Evolutionary conservation across 2,329 filamentous ascomycete species (phyloP).

Genomic region (Eutypa lata): DNA sequence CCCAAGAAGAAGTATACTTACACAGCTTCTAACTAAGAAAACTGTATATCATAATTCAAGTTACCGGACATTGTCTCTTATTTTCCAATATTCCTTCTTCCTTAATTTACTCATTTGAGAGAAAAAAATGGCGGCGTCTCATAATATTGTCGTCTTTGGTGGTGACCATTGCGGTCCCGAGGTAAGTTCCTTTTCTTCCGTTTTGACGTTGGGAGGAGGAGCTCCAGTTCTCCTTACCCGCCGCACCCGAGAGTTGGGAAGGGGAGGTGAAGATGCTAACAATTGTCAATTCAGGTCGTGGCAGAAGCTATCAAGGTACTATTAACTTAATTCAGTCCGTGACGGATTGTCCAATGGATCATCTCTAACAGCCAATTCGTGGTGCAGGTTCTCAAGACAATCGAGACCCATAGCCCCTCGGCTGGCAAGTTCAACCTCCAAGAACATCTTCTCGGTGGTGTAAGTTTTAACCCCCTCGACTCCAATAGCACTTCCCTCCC

Average conservation of each 20-base stretch:
- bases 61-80: background rate
- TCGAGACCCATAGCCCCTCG: slow-evolving; percentile 69
- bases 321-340: background rate
- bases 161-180: slow-evolving; percentile 86
- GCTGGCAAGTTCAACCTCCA: slow-evolving; percentile 82
- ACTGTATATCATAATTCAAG: background rate
- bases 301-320: slow-evolving; percentile 80
- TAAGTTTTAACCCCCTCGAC: slow-evolving; percentile 9
- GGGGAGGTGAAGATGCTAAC: background rate
- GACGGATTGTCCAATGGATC: background rate
- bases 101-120: background rate
- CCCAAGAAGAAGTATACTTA: too few species aligned
- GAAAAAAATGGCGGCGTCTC: slow-evolving; percentile 62
- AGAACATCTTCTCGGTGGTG: slow-evolving; percentile 86
- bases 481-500: slow-evolving; percentile 2
- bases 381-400: slow-evolving; percentile 68
- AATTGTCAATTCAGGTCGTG: slow-evolving; percentile 54
- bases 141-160: slow-evolving; percentile 77
- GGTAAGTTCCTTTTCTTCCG: slow-evolving; percentile 45
- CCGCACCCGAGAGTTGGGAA: too few species aligned
- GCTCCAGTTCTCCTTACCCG: too few species aligned
- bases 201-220: background rate
- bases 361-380: background rate
- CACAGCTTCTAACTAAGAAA: background rate
- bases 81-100: slow-evolving; percentile 1